phyloP scores from a whole-genome alignment of 106 monocot species.

The Acorus gramineus region DNA sequence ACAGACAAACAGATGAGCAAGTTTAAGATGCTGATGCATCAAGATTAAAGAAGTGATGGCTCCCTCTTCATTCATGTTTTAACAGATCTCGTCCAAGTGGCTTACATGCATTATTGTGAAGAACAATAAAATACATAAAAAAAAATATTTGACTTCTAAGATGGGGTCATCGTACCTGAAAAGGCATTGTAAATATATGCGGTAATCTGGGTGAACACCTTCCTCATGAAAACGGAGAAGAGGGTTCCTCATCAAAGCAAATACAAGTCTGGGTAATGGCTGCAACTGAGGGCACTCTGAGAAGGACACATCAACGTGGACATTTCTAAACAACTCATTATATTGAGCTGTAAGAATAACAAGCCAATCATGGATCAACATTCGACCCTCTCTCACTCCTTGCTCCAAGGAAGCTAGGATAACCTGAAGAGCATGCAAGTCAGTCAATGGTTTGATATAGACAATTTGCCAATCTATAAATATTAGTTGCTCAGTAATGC shows the following conservation, averaged over 20 bases:
- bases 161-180: conserved; percentile 47
- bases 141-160: too few relatives aligned
- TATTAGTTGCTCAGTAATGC: too few relatives aligned
- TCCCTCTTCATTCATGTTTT: too few relatives aligned
- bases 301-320: conserved; percentile 63
- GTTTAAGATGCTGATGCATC: too few relatives aligned
- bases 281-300: conserved; percentile 84
- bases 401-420: conserved; percentile 83
- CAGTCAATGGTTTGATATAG: too few relatives aligned
- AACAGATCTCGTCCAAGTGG: too few relatives aligned
- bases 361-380: conserved; percentile 90
- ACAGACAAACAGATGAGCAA: too few relatives aligned
- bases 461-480: too few relatives aligned
- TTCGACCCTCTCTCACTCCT: conserved; percentile 93
- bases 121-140: not conserved
- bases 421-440: conserved; percentile 37
- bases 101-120: too few relatives aligned
- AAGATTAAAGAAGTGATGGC: too few relatives aligned
- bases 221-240: conserved; percentile 95
- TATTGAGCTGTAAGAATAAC: conserved; percentile 86
- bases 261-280: conserved; percentile 73
- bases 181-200: conserved; percentile 88
- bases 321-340: conserved; percentile 54
- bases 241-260: conserved; percentile 83
- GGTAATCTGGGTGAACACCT: conserved; percentile 91